phyloP scores from a whole-genome alignment of 2,329 filamentous ascomycete genomes.

The Ceratocystis harringtonii region DNA sequence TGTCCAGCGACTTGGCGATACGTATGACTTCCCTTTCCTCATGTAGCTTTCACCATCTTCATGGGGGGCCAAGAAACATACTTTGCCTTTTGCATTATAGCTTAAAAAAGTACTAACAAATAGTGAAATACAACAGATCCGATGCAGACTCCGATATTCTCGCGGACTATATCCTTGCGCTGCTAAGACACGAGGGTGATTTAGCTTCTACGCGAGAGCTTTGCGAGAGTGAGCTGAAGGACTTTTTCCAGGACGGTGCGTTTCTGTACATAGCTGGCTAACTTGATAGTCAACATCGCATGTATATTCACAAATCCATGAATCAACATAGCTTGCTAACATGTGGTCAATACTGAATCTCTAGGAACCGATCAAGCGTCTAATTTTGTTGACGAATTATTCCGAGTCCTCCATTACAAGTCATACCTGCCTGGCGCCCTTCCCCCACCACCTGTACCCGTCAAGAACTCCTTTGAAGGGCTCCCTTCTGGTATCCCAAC shows the following conservation, averaged over 20 bases:
- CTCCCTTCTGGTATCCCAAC: constrained; percentile 7
- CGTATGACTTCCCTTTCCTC: constrained; percentile 34
- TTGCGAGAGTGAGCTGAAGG: constrained; percentile 56
- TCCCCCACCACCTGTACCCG: constrained; percentile 22
- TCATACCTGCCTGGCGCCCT: constrained; percentile 36
- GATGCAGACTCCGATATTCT: constrained; percentile 71
- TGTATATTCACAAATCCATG: neutral
- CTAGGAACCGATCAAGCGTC: constrained; percentile 4
- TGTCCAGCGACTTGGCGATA: constrained; percentile 59
- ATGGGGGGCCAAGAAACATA: neutral
- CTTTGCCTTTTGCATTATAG: neutral
- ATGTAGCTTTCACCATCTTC: neutral
- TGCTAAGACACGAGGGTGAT: constrained; percentile 49
- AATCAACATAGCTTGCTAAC: constrained; percentile 14
- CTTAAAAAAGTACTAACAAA: constrained; percentile 10
- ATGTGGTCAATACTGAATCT: no score
- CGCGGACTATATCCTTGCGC: constrained; percentile 69
- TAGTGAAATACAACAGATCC: constrained; percentile 34
- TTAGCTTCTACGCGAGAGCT: constrained; percentile 48
- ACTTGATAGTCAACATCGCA: constrained; percentile 28
- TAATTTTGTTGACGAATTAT: constrained; percentile 39
- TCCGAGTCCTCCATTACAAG: constrained; percentile 42
- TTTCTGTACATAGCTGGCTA: neutral
- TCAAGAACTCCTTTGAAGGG: neutral
- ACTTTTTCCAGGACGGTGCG: constrained; percentile 54